phyloP scores from a whole-genome alignment of 768 basidiomycete genomes.

The Leccinellum luteum region DNA sequence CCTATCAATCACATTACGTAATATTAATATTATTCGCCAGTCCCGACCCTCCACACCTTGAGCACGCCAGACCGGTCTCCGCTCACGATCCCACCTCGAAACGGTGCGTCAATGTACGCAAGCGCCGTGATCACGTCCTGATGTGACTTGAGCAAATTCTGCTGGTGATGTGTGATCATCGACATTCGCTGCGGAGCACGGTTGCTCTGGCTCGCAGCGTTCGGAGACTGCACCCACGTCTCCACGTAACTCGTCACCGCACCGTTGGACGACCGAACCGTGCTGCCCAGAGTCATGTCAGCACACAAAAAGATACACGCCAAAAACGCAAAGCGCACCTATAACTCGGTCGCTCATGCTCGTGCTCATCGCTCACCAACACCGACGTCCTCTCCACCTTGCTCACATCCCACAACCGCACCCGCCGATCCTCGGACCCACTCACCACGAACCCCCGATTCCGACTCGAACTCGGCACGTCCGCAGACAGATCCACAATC shows the following conservation, averaged over 20 bases:
- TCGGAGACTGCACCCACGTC: constrained; percentile 52
- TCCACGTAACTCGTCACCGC: constrained; percentile 57
- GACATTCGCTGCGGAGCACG: constrained; percentile 74
- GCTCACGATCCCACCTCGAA: constrained; percentile 88
- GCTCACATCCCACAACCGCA: constrained; percentile 86
- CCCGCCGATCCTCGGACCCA: constrained; percentile 86
- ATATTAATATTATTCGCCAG: constrained; percentile 35
- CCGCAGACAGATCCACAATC: constrained; percentile 42
- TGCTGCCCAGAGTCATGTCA: constrained; percentile 25
- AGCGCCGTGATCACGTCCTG: constrained; percentile 88
- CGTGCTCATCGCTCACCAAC: constrained; percentile 74
- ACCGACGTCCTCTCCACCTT: constrained; percentile 71
- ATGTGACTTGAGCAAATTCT: constrained; percentile 81
- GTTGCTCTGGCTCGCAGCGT: constrained; percentile 49
- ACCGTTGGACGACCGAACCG: constrained; percentile 36
- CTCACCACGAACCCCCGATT: constrained; percentile 75
- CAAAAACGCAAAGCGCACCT: constrained; percentile 44
- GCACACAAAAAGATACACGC: not conserved
- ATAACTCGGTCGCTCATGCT: constrained; percentile 73
- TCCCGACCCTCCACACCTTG: constrained; percentile 85
- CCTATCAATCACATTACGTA: constrained; percentile 1
- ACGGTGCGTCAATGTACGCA: constrained; percentile 87
- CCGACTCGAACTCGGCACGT: constrained; percentile 39
- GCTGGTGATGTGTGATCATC: constrained; percentile 77
- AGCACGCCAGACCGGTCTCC: constrained; percentile 87